A percentile compares a stretch with the other conserved stretches of the same genome.
Conservation (phyloP, 805 yeast genomes). For the Blastobotrys robertii region DNA sequence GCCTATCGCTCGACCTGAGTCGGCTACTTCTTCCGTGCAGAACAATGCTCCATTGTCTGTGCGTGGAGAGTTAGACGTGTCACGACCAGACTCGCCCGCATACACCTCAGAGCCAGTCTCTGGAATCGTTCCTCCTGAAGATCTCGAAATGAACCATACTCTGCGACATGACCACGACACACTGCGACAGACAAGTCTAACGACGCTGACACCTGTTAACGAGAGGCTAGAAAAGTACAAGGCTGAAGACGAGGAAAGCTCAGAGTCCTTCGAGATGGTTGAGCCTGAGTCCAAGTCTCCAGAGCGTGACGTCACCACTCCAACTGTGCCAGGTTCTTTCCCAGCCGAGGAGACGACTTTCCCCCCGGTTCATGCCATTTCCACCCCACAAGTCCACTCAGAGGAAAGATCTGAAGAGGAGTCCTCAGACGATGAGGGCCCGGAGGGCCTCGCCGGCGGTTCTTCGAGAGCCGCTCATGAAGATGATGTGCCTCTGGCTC, state of each 20-base stretch:
- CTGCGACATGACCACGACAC: slow-evolving; percentile 2
- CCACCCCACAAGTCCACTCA: slow-evolving; percentile 19
- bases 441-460: slow-evolving; percentile 14
- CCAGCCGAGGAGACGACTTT: slow-evolving; percentile 5
- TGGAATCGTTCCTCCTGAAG: slow-evolving; percentile 22
- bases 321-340: slow-evolving; percentile 11
- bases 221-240: slow-evolving; percentile 5
- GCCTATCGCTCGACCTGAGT: slow-evolving; percentile 54
- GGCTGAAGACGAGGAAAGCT: slow-evolving; percentile 3
- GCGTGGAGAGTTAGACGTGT: slow-evolving; percentile 56
- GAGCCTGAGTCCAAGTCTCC: slow-evolving; percentile 23
- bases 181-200: not conserved
- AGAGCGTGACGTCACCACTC: not conserved
- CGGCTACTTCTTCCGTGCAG: slow-evolving; percentile 82
- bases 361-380: not conserved
- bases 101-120: slow-evolving; percentile 26
- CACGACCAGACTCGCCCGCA: slow-evolving; percentile 34
- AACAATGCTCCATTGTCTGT: slow-evolving; percentile 89
- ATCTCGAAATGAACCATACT: slow-evolving; percentile 3
- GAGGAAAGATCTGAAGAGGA: slow-evolving; percentile 17
- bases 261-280: slow-evolving; percentile 28
- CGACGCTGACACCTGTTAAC: slow-evolving; percentile 1
- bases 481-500: not conserved
- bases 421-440: slow-evolving; percentile 23
- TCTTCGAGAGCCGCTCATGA: slow-evolving; percentile 30